These are phyloP conservation scores for Helenozyma baotianmanensis DNA, from an alignment of 805 yeast species.

Conservation along the genomic window DNA sequence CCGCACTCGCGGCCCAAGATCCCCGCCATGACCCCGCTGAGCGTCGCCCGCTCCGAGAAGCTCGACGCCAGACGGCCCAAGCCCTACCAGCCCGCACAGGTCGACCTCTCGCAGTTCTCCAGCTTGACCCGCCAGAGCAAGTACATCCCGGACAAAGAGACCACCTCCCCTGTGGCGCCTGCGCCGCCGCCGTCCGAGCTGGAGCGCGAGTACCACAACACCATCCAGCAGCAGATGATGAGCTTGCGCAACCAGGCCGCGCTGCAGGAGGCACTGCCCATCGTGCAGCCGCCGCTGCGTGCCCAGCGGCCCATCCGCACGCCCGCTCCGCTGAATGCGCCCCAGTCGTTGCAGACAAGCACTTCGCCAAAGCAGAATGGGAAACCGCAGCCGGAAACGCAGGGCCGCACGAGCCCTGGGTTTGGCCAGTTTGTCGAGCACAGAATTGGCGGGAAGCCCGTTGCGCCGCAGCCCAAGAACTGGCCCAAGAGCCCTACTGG, in stretches of 20 bases:
- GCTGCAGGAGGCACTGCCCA: no score
- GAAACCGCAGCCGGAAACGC: no score
- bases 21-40: background rate
- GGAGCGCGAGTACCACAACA: background rate
- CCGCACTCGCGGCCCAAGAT: slow-evolving; percentile 3
- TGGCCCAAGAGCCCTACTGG: no score
- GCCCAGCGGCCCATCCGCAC: slow-evolving; percentile 1
- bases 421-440: no score
- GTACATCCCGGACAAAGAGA: slow-evolving; percentile 2
- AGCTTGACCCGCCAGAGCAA: slow-evolving; percentile 39
- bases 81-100: slow-evolving; percentile 45
- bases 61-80: slow-evolving; percentile 11
- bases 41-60: slow-evolving; percentile 1
- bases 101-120: slow-evolving; percentile 40
- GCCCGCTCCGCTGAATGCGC: no score
- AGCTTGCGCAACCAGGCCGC: no score
- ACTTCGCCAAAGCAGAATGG: no score
- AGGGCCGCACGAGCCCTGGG: no score
- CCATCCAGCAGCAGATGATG: background rate
- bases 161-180: background rate
- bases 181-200: background rate
- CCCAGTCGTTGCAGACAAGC: no score
- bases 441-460: no score
- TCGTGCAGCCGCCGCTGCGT: background rate
- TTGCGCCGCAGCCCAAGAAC: background rate